A percentile compares a stretch with the other conserved stretches of the same genome.
phyloP scores from a whole-genome alignment of 495 filamentous ascomycete species.

The Neurospora hispaniola region DNA sequence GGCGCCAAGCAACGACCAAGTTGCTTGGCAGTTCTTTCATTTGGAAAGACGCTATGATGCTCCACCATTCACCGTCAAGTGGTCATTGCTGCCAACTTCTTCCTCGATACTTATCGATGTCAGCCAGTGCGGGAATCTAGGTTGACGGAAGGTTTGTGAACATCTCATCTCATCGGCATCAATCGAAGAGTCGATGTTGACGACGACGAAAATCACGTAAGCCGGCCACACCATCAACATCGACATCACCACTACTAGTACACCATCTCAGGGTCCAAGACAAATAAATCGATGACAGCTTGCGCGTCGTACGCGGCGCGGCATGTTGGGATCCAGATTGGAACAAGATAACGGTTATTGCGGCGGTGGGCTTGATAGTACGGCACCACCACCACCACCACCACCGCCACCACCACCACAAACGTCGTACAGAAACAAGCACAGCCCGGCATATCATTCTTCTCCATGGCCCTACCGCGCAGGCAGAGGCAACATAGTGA shows the following conservation, averaged over 20 bases:
- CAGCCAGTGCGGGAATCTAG: not conserved
- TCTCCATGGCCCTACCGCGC: constrained; percentile 17
- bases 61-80: too few relatives aligned
- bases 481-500: constrained; percentile 17
- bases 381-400: not conserved
- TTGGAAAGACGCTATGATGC: too few relatives aligned
- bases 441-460: constrained; percentile 8
- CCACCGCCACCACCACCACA: not conserved
- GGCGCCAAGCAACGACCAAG: not conserved
- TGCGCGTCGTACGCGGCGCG: not conserved
- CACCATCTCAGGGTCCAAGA: not conserved
- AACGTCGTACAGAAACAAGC: not conserved
- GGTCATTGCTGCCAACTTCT: not conserved
- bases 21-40: too few relatives aligned
- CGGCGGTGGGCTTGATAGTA: not conserved
- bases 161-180: not conserved
- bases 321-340: not conserved
- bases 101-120: not conserved
- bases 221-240: not conserved
- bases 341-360: not conserved
- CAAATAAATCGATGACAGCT: not conserved
- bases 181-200: not conserved
- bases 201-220: not conserved
- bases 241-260: not conserved
- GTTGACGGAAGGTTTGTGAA: not conserved